phyloP scores from a whole-genome alignment of 2,329 filamentous ascomycete genomes.

The Nigrospora sphaerica region DNA sequence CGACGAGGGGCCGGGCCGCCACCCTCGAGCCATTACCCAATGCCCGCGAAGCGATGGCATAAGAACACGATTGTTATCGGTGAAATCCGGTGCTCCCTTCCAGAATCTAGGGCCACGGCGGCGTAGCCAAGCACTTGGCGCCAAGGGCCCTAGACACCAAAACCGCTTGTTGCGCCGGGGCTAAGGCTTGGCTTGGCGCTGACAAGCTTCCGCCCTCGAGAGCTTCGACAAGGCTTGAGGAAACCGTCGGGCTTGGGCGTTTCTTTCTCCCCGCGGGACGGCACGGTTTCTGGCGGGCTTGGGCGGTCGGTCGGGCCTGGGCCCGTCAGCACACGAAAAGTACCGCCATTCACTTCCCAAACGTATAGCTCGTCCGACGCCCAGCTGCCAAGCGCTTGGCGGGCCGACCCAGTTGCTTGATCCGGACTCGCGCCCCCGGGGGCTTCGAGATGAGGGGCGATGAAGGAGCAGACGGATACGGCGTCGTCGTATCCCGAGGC shows the following conservation, averaged over 20 bases:
- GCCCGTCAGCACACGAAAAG: neutral
- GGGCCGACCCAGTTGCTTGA: too few relatives aligned
- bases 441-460: too few relatives aligned
- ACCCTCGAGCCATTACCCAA: too few relatives aligned
- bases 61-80: too few relatives aligned
- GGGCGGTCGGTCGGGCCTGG: neutral
- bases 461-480: too few relatives aligned
- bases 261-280: neutral
- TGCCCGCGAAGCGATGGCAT: too few relatives aligned
- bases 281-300: neutral
- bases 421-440: too few relatives aligned
- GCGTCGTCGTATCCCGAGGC: too few relatives aligned
- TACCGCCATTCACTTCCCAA: neutral
- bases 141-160: neutral
- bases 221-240: neutral
- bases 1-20: too few relatives aligned
- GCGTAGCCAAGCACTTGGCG: conserved; percentile 1
- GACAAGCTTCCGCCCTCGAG: neutral
- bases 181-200: neutral
- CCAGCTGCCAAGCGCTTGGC: too few relatives aligned
- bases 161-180: neutral
- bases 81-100: too few relatives aligned
- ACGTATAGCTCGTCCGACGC: too few relatives aligned
- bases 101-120: neutral
- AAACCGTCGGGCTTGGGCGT: neutral